phyloP scores from a whole-genome alignment of 148 eudicot species.

The Persicaria tinctoria region DNA sequence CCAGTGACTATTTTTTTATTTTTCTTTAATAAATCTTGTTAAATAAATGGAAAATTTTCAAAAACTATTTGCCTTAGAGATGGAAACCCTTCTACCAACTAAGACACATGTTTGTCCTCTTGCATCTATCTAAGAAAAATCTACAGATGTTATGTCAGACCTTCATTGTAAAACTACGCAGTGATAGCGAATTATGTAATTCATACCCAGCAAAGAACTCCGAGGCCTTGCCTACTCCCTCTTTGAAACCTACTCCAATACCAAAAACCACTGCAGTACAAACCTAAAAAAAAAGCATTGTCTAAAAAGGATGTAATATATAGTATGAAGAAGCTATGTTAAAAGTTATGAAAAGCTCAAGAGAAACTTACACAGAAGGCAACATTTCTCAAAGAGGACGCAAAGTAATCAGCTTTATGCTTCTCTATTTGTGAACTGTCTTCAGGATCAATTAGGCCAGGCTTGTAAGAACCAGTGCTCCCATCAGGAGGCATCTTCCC shows the following conservation, averaged over 20 bases:
- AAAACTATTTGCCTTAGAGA: background rate
- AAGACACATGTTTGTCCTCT: background rate
- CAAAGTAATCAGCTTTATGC: conserved; percentile 26
- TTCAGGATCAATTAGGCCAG: conserved; percentile 23
- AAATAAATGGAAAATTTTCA: background rate
- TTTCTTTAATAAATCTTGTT: background rate
- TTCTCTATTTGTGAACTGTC: conserved; percentile 28
- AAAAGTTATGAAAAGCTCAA: background rate
- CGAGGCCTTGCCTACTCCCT: conserved; percentile 79
- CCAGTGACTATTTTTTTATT: background rate
- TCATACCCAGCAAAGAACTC: conserved; percentile 97
- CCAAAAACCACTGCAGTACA: conserved; percentile 82
- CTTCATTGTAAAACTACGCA: background rate
- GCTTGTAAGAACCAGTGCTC: conserved; percentile 19
- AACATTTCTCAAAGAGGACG: conserved; percentile 56
- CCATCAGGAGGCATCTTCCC: conserved; percentile 27
- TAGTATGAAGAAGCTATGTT: conserved; percentile 2
- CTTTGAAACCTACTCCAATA: conserved; percentile 77
- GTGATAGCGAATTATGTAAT: background rate
- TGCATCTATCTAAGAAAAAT: background rate
- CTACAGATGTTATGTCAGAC: background rate
- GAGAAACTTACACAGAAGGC: conserved; percentile 61
- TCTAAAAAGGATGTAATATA: conserved; percentile 27
- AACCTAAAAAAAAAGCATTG: conserved; percentile 46
- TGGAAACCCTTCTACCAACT: background rate